A percentile compares a stretch with the other conserved stretches of the same genome.
Conservation (phyloP, 768 basidiomycete species). For the Kwoniella sp. region DNA sequence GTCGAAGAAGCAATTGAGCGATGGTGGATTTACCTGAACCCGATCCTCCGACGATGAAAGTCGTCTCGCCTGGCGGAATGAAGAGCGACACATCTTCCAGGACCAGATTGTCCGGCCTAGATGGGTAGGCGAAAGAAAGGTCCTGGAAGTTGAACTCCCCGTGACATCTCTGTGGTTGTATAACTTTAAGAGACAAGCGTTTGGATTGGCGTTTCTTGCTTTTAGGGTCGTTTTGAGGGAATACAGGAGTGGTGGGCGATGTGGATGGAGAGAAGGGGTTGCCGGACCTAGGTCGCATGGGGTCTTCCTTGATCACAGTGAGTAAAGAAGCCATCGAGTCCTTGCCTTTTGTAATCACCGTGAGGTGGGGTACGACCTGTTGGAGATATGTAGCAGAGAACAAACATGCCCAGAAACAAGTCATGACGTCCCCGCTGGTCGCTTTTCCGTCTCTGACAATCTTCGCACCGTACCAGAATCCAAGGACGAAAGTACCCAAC, state of each 20-base stretch:
- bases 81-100: conserved; percentile 67
- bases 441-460: conserved; percentile 77
- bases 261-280: conserved; percentile 31
- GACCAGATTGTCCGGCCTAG: conserved; percentile 66
- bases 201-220: conserved; percentile 8
- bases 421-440: conserved; percentile 78
- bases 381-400: conserved; percentile 86
- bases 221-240: conserved; percentile 1
- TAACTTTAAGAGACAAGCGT: conserved; percentile 62
- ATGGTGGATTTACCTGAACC: conserved; percentile 78
- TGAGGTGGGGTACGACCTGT: conserved; percentile 78
- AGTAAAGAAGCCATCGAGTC: conserved; percentile 72
- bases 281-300: conserved; percentile 6
- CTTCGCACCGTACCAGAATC: conserved; percentile 92
- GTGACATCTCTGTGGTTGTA: conserved; percentile 65
- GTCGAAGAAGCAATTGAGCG: conserved; percentile 66
- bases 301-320: conserved; percentile 61
- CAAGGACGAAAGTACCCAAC: conserved; percentile 92
- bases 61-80: conserved; percentile 71
- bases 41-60: conserved; percentile 77
- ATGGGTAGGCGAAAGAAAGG: conserved; percentile 73
- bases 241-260: conserved; percentile 9
- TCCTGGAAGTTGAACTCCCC: conserved; percentile 70
- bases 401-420: conserved; percentile 97
- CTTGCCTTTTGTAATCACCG: conserved; percentile 79